Evolutionary conservation across 768 basidiomycete species (phyloP), one percentile per base, ranked within the genome.

Genomic region (Leucocoprinus sp.): DNA sequence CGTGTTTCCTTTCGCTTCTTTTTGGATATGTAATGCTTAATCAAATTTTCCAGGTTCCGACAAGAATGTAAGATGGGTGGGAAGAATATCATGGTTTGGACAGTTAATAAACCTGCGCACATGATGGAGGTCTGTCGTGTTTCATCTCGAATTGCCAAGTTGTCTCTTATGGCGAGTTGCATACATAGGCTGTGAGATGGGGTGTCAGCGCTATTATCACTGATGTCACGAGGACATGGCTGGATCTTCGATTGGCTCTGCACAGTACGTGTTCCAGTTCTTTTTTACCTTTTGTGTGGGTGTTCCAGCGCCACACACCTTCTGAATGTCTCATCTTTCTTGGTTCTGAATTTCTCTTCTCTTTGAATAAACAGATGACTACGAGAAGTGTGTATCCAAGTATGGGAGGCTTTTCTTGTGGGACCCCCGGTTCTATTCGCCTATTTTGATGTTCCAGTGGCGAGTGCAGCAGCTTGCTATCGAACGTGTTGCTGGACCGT

Each of bases 41-140:
- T 39, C 44, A 40, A 35, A 44, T 26, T 38, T 44, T 24, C 26
- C 54, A 76, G 93, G 68, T 97, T 99, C 70, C 68, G 82, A 44
- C 63, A 69, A 37, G 84, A 92, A 53, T 93, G 90, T 67, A 81
- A 80, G 60, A 68, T 59, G 9, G 80, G 78, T 0, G 84, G 84
- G 15, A 96, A 96, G 73, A 73, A 74, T 53, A 53, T 98, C 45
- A 85, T 93, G 76, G 90, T 92, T 2, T 97, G 93, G 96, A 99
- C 96, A 0, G 93, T 98, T 18, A 99, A 99, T 58, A 74, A 82
- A 37, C 80, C 80, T 7, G 79, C 78, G 42, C 82, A 91, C 56
- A 91, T 92, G 89, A 85, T 89, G 75, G 88, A 92, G 78, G 87
- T 82, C 22, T 33, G 77, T 31, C 29, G 28, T 12, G 15, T 19